A percentile compares a stretch with the other conserved stretches of the same genome.
These are phyloP conservation scores for Saposhnikovia divaricata DNA, from an alignment of 129 eudicot genomes.

Conservation along the genomic window DNA sequence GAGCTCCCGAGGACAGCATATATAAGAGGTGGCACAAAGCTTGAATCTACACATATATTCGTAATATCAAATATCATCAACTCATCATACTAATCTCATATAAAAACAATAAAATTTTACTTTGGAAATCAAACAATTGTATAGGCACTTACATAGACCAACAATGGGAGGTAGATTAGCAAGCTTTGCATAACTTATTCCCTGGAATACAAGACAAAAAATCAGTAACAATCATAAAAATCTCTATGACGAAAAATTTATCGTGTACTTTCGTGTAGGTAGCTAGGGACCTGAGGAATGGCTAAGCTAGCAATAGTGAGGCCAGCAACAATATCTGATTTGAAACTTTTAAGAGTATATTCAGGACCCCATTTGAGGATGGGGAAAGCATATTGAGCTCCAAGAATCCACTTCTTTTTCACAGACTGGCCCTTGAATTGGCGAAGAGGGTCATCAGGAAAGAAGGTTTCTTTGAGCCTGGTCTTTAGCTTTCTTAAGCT, in stretches of 20 bases:
- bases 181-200: slow-evolving; percentile 88
- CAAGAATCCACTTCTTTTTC: slow-evolving; percentile 43
- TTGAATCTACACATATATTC: slow-evolving; percentile 46
- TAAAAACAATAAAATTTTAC: no score
- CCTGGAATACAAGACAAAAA: slow-evolving; percentile 26
- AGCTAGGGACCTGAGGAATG: slow-evolving; percentile 62
- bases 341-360: slow-evolving; percentile 50
- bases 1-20: slow-evolving; percentile 88
- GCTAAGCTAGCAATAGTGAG: slow-evolving; percentile 96
- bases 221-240: neutral
- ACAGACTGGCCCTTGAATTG: slow-evolving; percentile 62
- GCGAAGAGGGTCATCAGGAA: slow-evolving; percentile 84
- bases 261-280: no score
- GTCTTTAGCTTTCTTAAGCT: slow-evolving; percentile 42
- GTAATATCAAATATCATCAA: neutral
- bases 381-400: slow-evolving; percentile 64
- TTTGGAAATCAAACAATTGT: slow-evolving; percentile 27
- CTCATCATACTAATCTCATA: neutral
- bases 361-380: slow-evolving; percentile 82
- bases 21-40: slow-evolving; percentile 85
- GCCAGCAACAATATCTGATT: slow-evolving; percentile 83
- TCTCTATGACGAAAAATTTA: neutral
- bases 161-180: slow-evolving; percentile 89
- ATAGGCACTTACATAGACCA: slow-evolving; percentile 71
- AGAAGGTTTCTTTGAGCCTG: slow-evolving; percentile 75